Evolutionary conservation across 1,139 yeast species (phyloP).

Genomic region (Groenewaldozyma auringiensis): DNA sequence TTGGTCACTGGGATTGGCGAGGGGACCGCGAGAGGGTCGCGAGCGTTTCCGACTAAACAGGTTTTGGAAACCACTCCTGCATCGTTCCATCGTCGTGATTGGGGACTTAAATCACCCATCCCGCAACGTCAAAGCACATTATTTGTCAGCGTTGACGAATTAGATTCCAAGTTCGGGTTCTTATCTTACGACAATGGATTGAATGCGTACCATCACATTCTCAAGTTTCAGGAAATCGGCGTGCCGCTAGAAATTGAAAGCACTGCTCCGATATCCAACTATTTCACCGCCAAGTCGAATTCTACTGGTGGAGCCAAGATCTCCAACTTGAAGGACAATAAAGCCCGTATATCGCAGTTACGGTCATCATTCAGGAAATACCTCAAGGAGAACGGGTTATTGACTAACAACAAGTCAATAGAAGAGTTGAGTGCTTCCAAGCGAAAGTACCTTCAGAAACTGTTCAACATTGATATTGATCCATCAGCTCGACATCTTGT

Average conservation of each 20-base stretch:
- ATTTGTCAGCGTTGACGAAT: background rate
- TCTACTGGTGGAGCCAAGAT: background rate
- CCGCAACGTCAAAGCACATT: constrained; percentile 39
- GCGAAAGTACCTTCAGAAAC: background rate
- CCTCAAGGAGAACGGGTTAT: background rate
- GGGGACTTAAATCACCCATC: constrained; percentile 55
- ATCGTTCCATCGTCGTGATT: constrained; percentile 48
- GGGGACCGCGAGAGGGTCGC: background rate
- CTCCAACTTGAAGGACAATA: background rate
- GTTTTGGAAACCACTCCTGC: constrained; percentile 51
- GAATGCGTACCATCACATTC: constrained; percentile 1
- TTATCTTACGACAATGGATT: constrained; percentile 1
- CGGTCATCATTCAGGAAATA: background rate
- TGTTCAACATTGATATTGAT: background rate
- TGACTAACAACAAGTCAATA: constrained; percentile 1
- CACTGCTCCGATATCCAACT: constrained; percentile 1
- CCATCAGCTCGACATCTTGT: background rate
- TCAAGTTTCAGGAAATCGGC: constrained; percentile 1
- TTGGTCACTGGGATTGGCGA: background rate
- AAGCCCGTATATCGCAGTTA: background rate
- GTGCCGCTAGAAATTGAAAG: constrained; percentile 1
- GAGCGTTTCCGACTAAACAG: constrained; percentile 45
- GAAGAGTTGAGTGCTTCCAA: constrained; percentile 2
- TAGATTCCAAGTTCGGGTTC: background rate
- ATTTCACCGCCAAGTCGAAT: background rate